Conservation (phyloP, 2,329 filamentous ascomycete species). For the Hypoxylon rubiginosum region DNA sequence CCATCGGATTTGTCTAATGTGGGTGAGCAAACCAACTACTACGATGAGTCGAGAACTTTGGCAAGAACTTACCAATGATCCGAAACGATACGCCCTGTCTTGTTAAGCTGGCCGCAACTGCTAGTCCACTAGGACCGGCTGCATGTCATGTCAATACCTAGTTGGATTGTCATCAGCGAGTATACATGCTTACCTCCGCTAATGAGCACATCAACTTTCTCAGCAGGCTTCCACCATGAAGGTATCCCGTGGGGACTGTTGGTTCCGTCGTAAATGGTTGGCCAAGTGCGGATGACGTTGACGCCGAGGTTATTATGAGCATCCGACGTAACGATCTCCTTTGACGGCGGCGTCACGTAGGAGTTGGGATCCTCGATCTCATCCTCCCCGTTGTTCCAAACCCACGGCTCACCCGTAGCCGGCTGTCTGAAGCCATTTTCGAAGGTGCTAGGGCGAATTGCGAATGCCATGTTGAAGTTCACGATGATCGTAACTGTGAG, state of each 20-base stretch:
- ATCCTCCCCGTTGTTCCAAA: slow-evolving; percentile 4
- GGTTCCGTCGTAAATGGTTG: slow-evolving; percentile 49
- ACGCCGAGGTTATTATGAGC: slow-evolving; percentile 47
- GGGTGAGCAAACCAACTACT: neutral
- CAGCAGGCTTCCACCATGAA: slow-evolving; percentile 46
- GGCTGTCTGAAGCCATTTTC: slow-evolving; percentile 45
- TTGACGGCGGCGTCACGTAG: slow-evolving; percentile 45
- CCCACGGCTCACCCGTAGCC: slow-evolving; percentile 25
- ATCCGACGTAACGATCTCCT: slow-evolving; percentile 46
- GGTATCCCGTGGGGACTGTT: slow-evolving; percentile 49
- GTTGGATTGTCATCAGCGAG: neutral
- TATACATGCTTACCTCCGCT: slow-evolving; percentile 48
- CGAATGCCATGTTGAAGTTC: slow-evolving; percentile 35
- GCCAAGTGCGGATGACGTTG: slow-evolving; percentile 50
- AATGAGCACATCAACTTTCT: slow-evolving; percentile 53
- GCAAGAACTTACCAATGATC: slow-evolving; percentile 48
- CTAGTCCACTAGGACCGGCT: slow-evolving; percentile 53
- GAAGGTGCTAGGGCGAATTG: slow-evolving; percentile 40
- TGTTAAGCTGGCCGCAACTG: slow-evolving; percentile 49
- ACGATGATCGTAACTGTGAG: neutral
- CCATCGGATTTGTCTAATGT: slow-evolving; percentile 47
- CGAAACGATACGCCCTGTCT: slow-evolving; percentile 53
- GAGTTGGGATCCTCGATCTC: slow-evolving; percentile 29
- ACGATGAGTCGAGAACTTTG: neutral
- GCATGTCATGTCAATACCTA: neutral